phyloP scores from a whole-genome alignment of 2,329 filamentous ascomycete genomes.

The Botrytis galanthina region DNA sequence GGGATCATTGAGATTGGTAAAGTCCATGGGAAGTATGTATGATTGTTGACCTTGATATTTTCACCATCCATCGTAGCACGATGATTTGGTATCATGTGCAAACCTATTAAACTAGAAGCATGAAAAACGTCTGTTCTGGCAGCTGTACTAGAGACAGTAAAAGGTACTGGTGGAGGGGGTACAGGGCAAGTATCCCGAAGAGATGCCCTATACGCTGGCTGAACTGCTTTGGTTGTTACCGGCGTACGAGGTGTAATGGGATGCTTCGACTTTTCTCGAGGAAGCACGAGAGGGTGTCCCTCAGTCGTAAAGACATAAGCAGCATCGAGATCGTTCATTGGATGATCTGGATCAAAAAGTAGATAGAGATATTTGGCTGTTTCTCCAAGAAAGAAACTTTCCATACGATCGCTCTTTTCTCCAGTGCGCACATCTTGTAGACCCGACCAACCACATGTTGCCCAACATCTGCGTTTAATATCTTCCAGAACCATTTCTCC shows the following conservation, averaged over 20 bases:
- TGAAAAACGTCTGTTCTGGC: slow-evolving; percentile 82
- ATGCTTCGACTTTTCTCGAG: slow-evolving; percentile 44
- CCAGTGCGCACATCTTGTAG: slow-evolving; percentile 79
- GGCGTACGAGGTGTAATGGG: slow-evolving; percentile 22
- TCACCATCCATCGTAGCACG: slow-evolving; percentile 44
- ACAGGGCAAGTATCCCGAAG: slow-evolving; percentile 61
- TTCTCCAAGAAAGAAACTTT: slow-evolving; percentile 97
- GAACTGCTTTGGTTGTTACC: slow-evolving; percentile 39
- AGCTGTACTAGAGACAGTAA: slow-evolving; percentile 77
- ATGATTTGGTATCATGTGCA: slow-evolving; percentile 73
- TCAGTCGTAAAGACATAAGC: slow-evolving; percentile 95
- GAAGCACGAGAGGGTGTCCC: slow-evolving; percentile 88
- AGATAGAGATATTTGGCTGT: slow-evolving; percentile 95
- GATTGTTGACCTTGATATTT: slow-evolving; percentile 49
- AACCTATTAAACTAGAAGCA: slow-evolving; percentile 77
- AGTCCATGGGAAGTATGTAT: slow-evolving; percentile 92
- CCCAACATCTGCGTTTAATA: slow-evolving; percentile 84
- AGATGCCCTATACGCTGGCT: slow-evolving; percentile 31
- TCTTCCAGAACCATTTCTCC: slow-evolving; percentile 94
- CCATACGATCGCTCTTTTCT: slow-evolving; percentile 91
- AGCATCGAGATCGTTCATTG: slow-evolving; percentile 80
- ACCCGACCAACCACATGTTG: slow-evolving; percentile 89
- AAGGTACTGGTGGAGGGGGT: slow-evolving; percentile 55
- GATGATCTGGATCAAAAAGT: slow-evolving; percentile 81
- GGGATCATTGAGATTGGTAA: slow-evolving; percentile 74